A percentile compares a stretch with the other conserved stretches of the same genome.
Conservation (phyloP, 1,284 basidiomycete species). For the Nidula niveotomentosa region DNA sequence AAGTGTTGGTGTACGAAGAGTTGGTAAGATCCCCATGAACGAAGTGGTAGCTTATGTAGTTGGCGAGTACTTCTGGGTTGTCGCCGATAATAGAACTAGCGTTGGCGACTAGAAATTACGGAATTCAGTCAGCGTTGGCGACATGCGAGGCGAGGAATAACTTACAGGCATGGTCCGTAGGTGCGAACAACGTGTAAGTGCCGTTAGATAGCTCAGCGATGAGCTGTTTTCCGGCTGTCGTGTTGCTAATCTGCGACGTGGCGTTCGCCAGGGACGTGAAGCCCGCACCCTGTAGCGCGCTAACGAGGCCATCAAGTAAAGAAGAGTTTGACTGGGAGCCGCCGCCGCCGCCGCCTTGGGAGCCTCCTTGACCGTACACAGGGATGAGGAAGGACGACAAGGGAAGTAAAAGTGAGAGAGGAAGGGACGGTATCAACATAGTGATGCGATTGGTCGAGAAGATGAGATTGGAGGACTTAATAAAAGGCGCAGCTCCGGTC, state of each 20-base stretch:
- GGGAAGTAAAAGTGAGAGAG: constrained; percentile 12
- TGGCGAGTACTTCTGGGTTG: constrained; percentile 13
- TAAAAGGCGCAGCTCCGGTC: background rate
- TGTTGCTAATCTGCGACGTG: constrained; percentile 31
- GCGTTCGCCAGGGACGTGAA: constrained; percentile 10
- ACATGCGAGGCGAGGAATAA: constrained; percentile 3
- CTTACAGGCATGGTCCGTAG: constrained; percentile 47
- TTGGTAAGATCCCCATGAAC: constrained; percentile 20
- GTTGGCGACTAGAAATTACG: constrained; percentile 13
- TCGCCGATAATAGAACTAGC: constrained; percentile 10
- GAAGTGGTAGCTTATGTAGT: constrained; percentile 23
- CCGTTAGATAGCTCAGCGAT: constrained; percentile 37
- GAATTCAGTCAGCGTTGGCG: background rate
- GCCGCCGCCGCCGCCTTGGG: too few relatives aligned
- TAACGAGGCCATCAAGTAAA: constrained; percentile 1
- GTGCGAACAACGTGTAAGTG: constrained; percentile 44
- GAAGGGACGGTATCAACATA: constrained; percentile 1
- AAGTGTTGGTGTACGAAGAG: constrained; percentile 8
- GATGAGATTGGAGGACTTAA: background rate
- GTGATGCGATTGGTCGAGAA: constrained; percentile 9
- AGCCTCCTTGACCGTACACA: constrained; percentile 6
- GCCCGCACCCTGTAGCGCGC: background rate
- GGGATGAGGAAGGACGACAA: constrained; percentile 11
- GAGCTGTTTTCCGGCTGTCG: constrained; percentile 39
- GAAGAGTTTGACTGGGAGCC: too few relatives aligned